These are phyloP conservation scores for Phytophthora vignae DNA, from an alignment of 352 stramenopile genomes.

Conservation along the genomic window DNA sequence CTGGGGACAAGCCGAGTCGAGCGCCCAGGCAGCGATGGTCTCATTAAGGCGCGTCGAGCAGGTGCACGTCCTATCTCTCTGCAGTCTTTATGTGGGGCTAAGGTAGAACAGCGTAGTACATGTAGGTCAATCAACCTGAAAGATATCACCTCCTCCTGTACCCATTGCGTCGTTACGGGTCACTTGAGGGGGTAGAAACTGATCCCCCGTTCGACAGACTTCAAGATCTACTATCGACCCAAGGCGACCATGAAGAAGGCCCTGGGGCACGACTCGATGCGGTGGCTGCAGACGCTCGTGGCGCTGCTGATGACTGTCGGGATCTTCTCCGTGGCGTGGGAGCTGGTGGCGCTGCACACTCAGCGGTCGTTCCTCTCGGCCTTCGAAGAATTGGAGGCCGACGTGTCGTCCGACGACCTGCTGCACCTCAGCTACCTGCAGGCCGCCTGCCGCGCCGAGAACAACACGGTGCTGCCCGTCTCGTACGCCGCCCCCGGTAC, in stretches of 20 bases:
- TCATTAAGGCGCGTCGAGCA: background rate
- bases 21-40: background rate
- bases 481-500: slow-evolving; percentile 25
- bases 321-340: slow-evolving; percentile 29
- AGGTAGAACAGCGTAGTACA: background rate
- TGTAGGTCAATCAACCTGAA: background rate
- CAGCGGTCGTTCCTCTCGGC: slow-evolving; percentile 25
- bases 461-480: slow-evolving; percentile 51
- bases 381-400: slow-evolving; percentile 11
- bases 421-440: slow-evolving; percentile 50
- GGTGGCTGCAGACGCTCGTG: slow-evolving; percentile 27
- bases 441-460: slow-evolving; percentile 38
- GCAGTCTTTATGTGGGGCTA: background rate
- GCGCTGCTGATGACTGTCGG: slow-evolving; percentile 26
- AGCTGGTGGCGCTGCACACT: slow-evolving; percentile 24
- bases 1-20: background rate
- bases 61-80: background rate
- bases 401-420: slow-evolving; percentile 41
- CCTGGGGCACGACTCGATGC: slow-evolving; percentile 14
- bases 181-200: background rate
- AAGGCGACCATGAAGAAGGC: slow-evolving; percentile 17
- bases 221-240: background rate
- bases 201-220: background rate
- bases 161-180: background rate
- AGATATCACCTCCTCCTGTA: background rate